Evolutionary conservation across 2,329 filamentous ascomycete genomes (phyloP).

Genomic region (Davidsoniella virescens): DNA sequence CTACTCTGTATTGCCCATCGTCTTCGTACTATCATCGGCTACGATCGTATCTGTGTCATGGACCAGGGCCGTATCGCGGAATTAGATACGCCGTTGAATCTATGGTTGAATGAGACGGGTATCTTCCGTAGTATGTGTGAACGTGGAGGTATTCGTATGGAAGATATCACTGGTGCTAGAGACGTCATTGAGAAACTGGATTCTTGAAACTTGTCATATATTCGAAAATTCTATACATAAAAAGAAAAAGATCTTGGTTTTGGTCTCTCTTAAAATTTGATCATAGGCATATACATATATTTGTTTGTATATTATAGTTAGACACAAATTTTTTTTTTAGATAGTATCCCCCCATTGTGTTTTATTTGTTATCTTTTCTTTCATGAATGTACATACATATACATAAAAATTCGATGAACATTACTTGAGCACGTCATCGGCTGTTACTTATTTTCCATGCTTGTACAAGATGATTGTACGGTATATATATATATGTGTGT

Average conservation of each 20-base stretch:
- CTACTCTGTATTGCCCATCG: constrained; percentile 86
- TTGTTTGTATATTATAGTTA: neutral
- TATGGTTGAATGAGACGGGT: constrained; percentile 53
- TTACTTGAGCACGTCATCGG: too few relatives aligned
- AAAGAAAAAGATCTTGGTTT: neutral
- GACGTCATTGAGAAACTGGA: constrained; percentile 19
- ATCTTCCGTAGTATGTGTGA: constrained; percentile 89
- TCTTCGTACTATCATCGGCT: constrained; percentile 79
- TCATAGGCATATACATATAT: neutral
- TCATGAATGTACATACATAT: neutral
- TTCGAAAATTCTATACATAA: neutral
- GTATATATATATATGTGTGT: too few relatives aligned
- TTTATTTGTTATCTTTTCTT: too few relatives aligned
- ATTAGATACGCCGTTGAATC: constrained; percentile 55
- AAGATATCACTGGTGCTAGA: constrained; percentile 34
- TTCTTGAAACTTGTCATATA: neutral
- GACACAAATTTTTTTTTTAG: neutral
- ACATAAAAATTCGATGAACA: neutral
- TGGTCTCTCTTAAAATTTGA: neutral
- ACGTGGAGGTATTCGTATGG: constrained; percentile 53
- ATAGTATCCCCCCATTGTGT: too few relatives aligned
- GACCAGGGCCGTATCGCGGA: constrained; percentile 77
- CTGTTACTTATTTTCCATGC: neutral
- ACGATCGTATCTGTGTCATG: constrained; percentile 96
- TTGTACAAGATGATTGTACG: neutral